Conservation (phyloP, 768 basidiomycete species). For the Lactarius pseudohatsudake region DNA sequence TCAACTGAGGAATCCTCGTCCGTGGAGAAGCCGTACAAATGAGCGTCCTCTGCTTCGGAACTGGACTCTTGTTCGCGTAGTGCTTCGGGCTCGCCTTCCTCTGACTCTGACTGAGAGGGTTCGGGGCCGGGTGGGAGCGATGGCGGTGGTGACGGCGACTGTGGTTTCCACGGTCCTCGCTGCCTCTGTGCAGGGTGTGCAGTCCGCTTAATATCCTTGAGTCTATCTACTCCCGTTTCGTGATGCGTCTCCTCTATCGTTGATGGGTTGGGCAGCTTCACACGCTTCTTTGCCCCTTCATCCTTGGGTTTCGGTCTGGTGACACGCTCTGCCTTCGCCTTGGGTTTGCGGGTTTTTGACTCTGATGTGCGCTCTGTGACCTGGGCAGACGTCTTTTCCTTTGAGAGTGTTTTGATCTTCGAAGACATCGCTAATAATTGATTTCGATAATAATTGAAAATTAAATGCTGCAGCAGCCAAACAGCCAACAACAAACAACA, state of each 20-base stretch:
- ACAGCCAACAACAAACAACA: constrained; percentile 10
- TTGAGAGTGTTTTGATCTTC: constrained; percentile 15
- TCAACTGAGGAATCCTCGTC: constrained; percentile 80
- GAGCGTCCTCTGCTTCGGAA: constrained; percentile 43
- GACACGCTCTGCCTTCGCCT: constrained; percentile 4
- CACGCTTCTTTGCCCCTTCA: constrained; percentile 9
- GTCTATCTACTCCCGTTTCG: not conserved
- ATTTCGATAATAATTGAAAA: not conserved
- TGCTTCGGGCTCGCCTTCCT: constrained; percentile 11
- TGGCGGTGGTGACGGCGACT: constrained; percentile 2
- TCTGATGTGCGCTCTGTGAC: not conserved
- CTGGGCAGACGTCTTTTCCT: constrained; percentile 1
- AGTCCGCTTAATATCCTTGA: not conserved
- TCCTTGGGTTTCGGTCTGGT: constrained; percentile 12
- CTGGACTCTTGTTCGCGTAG: constrained; percentile 34
- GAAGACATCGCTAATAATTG: constrained; percentile 4
- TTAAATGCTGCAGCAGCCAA: not conserved
- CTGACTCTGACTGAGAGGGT: constrained; percentile 6
- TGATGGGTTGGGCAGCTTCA: constrained; percentile 11
- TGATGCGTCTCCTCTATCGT: not conserved
- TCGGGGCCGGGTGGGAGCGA: constrained; percentile 8
- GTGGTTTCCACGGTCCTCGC: constrained; percentile 15
- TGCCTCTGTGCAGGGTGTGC: constrained; percentile 7
- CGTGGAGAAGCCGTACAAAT: constrained; percentile 71
- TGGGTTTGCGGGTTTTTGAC: constrained; percentile 1